Evolutionary conservation across 208 protist species (phyloP), one percentile per base, ranked within the genome.

Genomic region (Acanthamoeba lenticulata): DNA sequence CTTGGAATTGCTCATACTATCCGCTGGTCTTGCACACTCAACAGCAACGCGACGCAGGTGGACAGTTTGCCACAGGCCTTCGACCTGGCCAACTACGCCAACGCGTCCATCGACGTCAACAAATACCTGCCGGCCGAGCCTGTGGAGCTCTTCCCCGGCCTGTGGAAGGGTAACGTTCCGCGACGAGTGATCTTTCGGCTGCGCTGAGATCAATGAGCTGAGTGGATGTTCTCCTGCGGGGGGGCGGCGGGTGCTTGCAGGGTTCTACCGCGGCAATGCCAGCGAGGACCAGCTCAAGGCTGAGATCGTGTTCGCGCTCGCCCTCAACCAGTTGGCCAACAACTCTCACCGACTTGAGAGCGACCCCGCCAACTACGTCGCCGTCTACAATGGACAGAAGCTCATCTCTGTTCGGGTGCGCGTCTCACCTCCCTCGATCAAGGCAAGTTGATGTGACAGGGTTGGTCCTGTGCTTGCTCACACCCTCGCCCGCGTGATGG

Each of bases 321-420:
- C 90, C 13, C 69, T 94, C 40, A 94, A 94, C 90, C 90, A 94
- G 69, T 45, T 94, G 6, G 60, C 90, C 47, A 94, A 94, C 72
- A 94, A 94, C 55, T 94, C 90, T 27, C 90, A 94, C 55, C 34
- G 36, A 29, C 5, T 2, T n/a, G 90, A 45, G 32, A 85, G 19
- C 44, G 69, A 94, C 17, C 67, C 69, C 27, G 42, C 15, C 44
- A 57, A 13, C n/a, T 94, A 69, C 69, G 29, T 65, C 34, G n/a
- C 45, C 21, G 32, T 83, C 13, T 94, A 94, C 55, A 94, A 94
- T 32, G 67, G 72, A 5, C 1, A 38, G 32, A 94, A 94, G 44
- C 19, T 65, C 27, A 47, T n/a, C 4, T 42, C 86, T n/a, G 47
- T 92, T 55, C 44, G 24, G 62, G 74, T 85, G 32, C 13, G 32